Conservation (phyloP, 2,329 filamentous ascomycete genomes). For the Alternaria novae-zelandiae region DNA sequence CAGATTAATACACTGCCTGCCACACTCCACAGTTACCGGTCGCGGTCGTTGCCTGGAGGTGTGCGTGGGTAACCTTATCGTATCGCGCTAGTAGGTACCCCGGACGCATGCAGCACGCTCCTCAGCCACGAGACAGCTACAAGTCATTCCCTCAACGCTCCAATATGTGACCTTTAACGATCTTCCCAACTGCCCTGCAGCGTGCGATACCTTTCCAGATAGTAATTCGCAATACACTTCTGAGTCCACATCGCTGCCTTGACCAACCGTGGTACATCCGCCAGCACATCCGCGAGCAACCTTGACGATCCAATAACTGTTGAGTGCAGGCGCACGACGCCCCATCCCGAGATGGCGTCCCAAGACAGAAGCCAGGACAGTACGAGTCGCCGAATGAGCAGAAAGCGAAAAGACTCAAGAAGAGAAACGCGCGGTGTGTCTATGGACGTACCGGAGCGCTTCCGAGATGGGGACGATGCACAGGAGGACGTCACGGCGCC, state of each 20-base stretch:
- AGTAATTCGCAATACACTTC: neutral
- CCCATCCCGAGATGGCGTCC: slow-evolving; percentile 39
- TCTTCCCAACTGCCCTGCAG: slow-evolving; percentile 30
- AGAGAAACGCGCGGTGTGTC: slow-evolving; percentile 47
- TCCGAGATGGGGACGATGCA: slow-evolving; percentile 65
- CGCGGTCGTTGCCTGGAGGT: slow-evolving; percentile 9
- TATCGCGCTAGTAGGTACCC: slow-evolving; percentile 9
- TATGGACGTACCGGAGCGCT: slow-evolving; percentile 63
- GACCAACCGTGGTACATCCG: slow-evolving; percentile 19
- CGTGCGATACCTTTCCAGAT: slow-evolving; percentile 14
- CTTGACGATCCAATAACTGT: slow-evolving; percentile 7
- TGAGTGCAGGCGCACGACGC: slow-evolving; percentile 14
- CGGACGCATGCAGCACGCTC: neutral
- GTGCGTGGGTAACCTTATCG: slow-evolving; percentile 22
- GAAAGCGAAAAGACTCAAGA: slow-evolving; percentile 39
- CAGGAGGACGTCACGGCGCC: slow-evolving; percentile 67
- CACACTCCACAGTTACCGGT: neutral
- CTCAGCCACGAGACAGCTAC: neutral
- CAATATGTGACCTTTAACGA: slow-evolving; percentile 41
- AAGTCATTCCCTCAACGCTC: slow-evolving; percentile 30
- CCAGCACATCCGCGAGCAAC: slow-evolving; percentile 13
- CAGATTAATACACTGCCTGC: neutral
- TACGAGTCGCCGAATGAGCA: slow-evolving; percentile 41
- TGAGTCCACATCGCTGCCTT: slow-evolving; percentile 13
- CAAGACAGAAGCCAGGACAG: slow-evolving; percentile 39